phyloP scores from a whole-genome alignment of 2,329 filamentous ascomycete genomes.

The Fusarium heterosporum region DNA sequence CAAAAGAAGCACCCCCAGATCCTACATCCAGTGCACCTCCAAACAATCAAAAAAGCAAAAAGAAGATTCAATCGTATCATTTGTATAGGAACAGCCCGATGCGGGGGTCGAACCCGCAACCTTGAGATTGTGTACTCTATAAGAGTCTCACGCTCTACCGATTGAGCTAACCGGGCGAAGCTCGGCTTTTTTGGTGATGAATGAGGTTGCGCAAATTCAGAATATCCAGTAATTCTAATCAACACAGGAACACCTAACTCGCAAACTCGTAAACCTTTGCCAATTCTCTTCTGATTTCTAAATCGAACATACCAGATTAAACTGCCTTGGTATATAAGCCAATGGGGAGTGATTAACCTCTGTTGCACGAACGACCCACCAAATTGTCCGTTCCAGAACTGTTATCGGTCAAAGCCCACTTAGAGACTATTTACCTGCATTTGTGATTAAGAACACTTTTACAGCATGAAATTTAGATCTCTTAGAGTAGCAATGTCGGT shows the following conservation, averaged over 20 bases:
- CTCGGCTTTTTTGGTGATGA: constrained; percentile 20
- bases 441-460: too few relatives aligned
- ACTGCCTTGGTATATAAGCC: background rate
- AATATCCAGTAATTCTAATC: background rate
- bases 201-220: rapidly evolving
- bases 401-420: background rate
- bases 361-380: background rate
- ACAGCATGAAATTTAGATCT: too few relatives aligned
- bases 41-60: background rate
- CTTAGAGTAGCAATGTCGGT: too few relatives aligned
- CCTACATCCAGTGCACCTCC: background rate
- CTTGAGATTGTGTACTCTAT: constrained; percentile 61
- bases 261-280: too few relatives aligned
- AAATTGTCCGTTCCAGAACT: background rate
- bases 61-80: constrained; percentile 31
- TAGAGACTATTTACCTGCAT: too few relatives aligned
- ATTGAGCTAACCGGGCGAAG: constrained; percentile 55
- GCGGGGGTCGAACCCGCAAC: constrained; percentile 66
- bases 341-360: background rate
- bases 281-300: too few relatives aligned
- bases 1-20: background rate
- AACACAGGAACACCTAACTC: background rate
- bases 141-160: constrained; percentile 79
- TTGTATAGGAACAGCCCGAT: constrained; percentile 55
- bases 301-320: too few relatives aligned